A percentile compares a stretch with the other conserved stretches of the same genome.
Conservation (phyloP, 768 basidiomycete genomes). For the Serendipita sp. region DNA sequence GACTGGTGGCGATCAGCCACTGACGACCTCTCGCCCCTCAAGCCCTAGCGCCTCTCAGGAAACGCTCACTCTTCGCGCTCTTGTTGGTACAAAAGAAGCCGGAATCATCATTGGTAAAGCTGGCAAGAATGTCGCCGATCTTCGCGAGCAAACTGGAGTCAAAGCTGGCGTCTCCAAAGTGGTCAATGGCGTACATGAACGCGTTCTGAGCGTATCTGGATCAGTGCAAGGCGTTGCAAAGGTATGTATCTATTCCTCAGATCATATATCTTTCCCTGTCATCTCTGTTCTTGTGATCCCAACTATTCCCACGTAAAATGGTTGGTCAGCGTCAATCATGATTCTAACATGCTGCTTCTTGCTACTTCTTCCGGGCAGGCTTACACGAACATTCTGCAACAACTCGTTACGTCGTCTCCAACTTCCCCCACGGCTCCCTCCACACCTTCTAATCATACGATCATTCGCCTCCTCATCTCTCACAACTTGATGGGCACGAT, state of each 20-base stretch:
- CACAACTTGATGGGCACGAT: constrained; percentile 99
- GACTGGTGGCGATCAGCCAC: constrained; percentile 3
- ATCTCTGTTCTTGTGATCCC: not conserved
- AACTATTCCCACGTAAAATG: not conserved
- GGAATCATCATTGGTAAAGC: constrained; percentile 95
- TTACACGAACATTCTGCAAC: constrained; percentile 85
- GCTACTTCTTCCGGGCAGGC: constrained; percentile 35
- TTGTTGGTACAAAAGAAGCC: constrained; percentile 94
- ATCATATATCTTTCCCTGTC: not conserved
- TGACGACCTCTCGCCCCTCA: constrained; percentile 46
- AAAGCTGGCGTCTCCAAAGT: constrained; percentile 99
- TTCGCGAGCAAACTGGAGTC: constrained; percentile 89
- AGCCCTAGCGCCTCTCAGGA: constrained; percentile 52
- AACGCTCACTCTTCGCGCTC: constrained; percentile 76
- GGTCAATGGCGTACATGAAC: constrained; percentile 92
- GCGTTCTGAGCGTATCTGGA: constrained; percentile 88
- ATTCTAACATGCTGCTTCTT: constrained; percentile 7
- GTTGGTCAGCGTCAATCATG: not conserved
- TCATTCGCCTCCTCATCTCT: constrained; percentile 92
- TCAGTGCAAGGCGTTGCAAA: constrained; percentile 85
- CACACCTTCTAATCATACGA: constrained; percentile 64
- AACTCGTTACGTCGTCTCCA: constrained; percentile 72
- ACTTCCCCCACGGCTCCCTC: constrained; percentile 54
- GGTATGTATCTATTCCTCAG: constrained; percentile 28
- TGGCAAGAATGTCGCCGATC: constrained; percentile 94